Conservation (phyloP, 768 basidiomycete species). For the Podaxis sp. region DNA sequence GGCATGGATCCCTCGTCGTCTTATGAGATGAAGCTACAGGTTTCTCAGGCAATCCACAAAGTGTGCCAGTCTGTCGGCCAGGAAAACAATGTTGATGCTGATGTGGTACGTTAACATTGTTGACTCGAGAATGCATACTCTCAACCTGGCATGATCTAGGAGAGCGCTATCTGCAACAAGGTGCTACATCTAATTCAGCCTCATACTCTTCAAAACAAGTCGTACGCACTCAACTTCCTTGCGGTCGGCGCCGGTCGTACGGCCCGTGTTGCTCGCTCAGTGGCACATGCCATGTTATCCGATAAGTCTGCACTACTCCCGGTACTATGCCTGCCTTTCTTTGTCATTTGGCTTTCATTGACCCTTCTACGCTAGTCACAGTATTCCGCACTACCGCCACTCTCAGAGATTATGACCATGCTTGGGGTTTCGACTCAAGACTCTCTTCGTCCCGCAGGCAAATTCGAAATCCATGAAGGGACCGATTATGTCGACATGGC, state of each 20-base stretch:
- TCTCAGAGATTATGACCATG: constrained; percentile 37
- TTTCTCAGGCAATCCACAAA: constrained; percentile 46
- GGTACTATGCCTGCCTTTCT: constrained; percentile 21
- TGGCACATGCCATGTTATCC: constrained; percentile 52
- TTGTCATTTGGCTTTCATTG: constrained; percentile 11
- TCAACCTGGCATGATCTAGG: constrained; percentile 32
- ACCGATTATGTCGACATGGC: constrained; percentile 64
- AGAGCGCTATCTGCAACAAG: constrained; percentile 44
- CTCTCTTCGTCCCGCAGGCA: constrained; percentile 32
- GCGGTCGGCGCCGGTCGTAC: constrained; percentile 48
- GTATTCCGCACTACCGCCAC: constrained; percentile 47
- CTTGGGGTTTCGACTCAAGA: constrained; percentile 47
- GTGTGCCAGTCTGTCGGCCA: constrained; percentile 43
- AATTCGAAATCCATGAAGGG: constrained; percentile 54
- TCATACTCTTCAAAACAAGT: constrained; percentile 50
- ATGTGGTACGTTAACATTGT: constrained; percentile 24
- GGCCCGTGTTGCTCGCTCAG: constrained; percentile 54
- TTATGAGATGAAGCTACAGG: constrained; percentile 42
- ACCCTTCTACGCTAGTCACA: constrained; percentile 30
- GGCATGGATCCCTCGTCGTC: constrained; percentile 54
- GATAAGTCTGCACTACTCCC: constrained; percentile 22
- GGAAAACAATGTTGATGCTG: constrained; percentile 23
- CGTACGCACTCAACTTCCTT: constrained; percentile 49
- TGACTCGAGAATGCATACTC: constrained; percentile 12
- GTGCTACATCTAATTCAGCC: constrained; percentile 39